These are phyloP conservation scores for Parsonsia alboflavescens DNA, from an alignment of 257 asterid species.

Conservation along the genomic window DNA sequence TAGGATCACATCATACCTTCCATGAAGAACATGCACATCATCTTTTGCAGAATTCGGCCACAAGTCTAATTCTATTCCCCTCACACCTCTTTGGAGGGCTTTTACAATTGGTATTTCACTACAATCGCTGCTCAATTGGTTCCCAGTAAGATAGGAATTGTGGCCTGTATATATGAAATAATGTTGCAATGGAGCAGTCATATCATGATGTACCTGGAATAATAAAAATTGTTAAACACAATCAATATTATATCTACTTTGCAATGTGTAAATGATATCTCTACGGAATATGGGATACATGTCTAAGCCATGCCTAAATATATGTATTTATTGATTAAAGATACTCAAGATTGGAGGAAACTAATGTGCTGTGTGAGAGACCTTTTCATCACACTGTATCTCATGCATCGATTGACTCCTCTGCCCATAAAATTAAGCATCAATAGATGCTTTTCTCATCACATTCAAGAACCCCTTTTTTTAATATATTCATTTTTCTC, in stretches of 20 bases:
- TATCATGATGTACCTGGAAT: conserved; percentile 92
- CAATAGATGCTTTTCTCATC: background rate
- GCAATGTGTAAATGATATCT: background rate
- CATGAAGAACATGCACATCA: conserved; percentile 81
- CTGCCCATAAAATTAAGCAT: background rate
- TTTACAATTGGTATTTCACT: conserved; percentile 76
- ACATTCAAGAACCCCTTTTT: background rate
- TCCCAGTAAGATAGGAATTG: conserved; percentile 90
- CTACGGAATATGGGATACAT: background rate
- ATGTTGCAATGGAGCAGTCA: conserved; percentile 95
- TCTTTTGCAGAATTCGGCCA: conserved; percentile 88
- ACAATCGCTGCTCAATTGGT: conserved; percentile 85
- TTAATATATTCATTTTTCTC: background rate
- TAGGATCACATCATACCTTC: conserved; percentile 63
- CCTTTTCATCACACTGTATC: background rate
- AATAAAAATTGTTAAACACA: conserved; percentile 25
- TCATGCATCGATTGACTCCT: too few relatives aligned
- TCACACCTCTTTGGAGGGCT: conserved; percentile 82
- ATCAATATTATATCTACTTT: conserved; percentile 7
- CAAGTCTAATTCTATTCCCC: conserved; percentile 86
- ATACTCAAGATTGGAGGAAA: background rate
- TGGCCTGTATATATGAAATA: conserved; percentile 94
- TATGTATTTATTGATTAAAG: background rate
- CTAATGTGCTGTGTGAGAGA: background rate
- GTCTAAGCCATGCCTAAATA: background rate